Base-by-base conservation (phyloP, 495 filamentous ascomycete species). In the Penicillium waksmanii region DNA sequence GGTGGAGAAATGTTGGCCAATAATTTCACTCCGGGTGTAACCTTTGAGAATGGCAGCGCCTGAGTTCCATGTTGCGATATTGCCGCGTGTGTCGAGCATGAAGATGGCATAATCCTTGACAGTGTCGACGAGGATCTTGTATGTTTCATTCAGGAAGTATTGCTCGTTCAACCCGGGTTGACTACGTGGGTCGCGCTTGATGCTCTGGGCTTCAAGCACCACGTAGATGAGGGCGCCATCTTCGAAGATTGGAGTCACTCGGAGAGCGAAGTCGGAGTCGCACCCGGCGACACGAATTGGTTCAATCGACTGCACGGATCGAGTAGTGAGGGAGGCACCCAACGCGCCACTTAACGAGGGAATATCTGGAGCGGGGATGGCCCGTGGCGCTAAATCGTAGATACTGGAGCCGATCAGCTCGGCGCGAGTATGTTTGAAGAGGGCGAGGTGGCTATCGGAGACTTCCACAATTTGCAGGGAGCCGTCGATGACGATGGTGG, bases 61-160 rank as follows among this genome's bases (percentile, higher is more conserved):
- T 0, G 77, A 68, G 50, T 89, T 89, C 86, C 86, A 89, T 0
- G 85, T 87, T 3, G 76, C 78, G 23, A 89, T 81, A 56, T 80
- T 62, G 25, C 86, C 86, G 8, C 72, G 69, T 0, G 82, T 80
- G 55, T 89, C 85, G 35, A 89, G 74, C 68, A 89, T 84, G 63
- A 88, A 89, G 57, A 89, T 89, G 47, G 85, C 86, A 60, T 87
- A 89, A 58, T 87, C 85, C 63, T 85, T 85, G 56, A 88, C 83
- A 0, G 82, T 82, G 56, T 88, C 79, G n/a, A 89, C 74, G 8
- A 89, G 71, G 42, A 85, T 79, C n/a, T 79, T 82, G 62, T 86
- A 85, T 1, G 83, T 85, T 64, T 87, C 84, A 56, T 86, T 83
- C 35, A 80, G 64, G 58, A 78, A 77, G 0, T 75, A 55, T 10